Conservation (phyloP, 352 stramenopile species). For the Phytophthora vignae region DNA sequence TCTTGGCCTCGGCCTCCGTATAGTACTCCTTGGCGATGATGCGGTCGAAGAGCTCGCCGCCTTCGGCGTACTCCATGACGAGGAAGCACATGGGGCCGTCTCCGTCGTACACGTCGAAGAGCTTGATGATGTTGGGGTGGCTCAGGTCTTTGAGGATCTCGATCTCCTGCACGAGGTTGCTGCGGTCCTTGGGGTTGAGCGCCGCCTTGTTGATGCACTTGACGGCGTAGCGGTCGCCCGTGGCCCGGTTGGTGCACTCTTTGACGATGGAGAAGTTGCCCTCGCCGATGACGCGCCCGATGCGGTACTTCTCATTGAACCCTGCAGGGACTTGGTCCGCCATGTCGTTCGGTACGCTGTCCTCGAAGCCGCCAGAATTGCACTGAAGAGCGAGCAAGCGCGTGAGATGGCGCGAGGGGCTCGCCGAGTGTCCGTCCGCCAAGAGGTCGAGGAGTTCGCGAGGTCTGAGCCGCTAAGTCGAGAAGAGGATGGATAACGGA, state of each 20-base stretch:
- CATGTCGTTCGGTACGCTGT: constrained; percentile 39
- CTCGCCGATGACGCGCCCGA: constrained; percentile 80
- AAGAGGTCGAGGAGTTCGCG: constrained; percentile 22
- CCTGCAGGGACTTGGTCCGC: constrained; percentile 57
- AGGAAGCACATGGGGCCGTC: constrained; percentile 82
- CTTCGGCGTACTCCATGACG: constrained; percentile 90
- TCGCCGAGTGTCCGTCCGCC: constrained; percentile 13
- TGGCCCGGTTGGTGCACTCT: constrained; percentile 61
- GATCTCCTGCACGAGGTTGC: constrained; percentile 86
- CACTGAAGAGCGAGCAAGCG: constrained; percentile 9
- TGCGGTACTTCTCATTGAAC: constrained; percentile 84
- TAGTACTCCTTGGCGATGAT: constrained; percentile 95
- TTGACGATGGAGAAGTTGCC: constrained; percentile 90
- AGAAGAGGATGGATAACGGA: constrained; percentile 22
- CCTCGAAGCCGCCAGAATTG: constrained; percentile 8
- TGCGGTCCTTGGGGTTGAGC: constrained; percentile 82
- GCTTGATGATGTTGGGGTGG: constrained; percentile 91
- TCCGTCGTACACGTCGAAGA: constrained; percentile 87
- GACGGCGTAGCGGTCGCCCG: constrained; percentile 71
- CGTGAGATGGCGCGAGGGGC: background rate
- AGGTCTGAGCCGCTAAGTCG: constrained; percentile 20
- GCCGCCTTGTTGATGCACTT: constrained; percentile 88
- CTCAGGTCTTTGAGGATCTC: constrained; percentile 84
- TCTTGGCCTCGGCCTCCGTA: constrained; percentile 88
- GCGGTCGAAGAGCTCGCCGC: constrained; percentile 93